phyloP scores from a whole-genome alignment of 1,139 yeast species.

The Blastobotrys persicus region DNA sequence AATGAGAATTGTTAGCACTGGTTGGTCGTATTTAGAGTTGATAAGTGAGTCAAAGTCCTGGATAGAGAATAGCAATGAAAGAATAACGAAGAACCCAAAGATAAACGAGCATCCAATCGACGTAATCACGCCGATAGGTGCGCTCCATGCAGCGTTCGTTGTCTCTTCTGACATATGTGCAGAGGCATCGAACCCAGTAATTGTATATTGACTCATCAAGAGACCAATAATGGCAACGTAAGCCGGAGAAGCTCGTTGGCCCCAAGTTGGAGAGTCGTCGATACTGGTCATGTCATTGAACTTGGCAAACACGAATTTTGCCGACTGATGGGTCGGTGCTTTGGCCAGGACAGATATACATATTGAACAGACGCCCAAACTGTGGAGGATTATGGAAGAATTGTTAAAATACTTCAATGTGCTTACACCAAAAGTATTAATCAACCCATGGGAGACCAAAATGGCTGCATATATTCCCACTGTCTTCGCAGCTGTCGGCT shows the following conservation, averaged over 20 bases:
- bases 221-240: slow-evolving; percentile 49
- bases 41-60: slow-evolving; percentile 70
- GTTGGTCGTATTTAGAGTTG: slow-evolving; percentile 54
- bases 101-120: slow-evolving; percentile 63
- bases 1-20: slow-evolving; percentile 66
- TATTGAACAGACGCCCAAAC: slow-evolving; percentile 25
- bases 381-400: slow-evolving; percentile 27
- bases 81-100: slow-evolving; percentile 67
- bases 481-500: slow-evolving; percentile 42
- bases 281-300: slow-evolving; percentile 22
- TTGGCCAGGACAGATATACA: slow-evolving; percentile 28
- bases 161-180: slow-evolving; percentile 85
- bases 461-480: slow-evolving; percentile 46
- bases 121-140: slow-evolving; percentile 72
- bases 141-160: slow-evolving; percentile 65
- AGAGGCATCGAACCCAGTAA: slow-evolving; percentile 80
- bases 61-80: slow-evolving; percentile 67
- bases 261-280: slow-evolving; percentile 25
- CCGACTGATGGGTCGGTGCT: slow-evolving; percentile 27
- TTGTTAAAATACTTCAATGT: slow-evolving; percentile 27
- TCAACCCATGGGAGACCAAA: slow-evolving; percentile 40
- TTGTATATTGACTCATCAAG: slow-evolving; percentile 73
- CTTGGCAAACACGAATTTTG: slow-evolving; percentile 26
- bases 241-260: slow-evolving; percentile 23
- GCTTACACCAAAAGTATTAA: slow-evolving; percentile 34